Evolutionary conservation across 805 yeast species (phyloP), one percentile per base, ranked within the genome.

Genomic region (Metschnikowia cerradonensis): DNA sequence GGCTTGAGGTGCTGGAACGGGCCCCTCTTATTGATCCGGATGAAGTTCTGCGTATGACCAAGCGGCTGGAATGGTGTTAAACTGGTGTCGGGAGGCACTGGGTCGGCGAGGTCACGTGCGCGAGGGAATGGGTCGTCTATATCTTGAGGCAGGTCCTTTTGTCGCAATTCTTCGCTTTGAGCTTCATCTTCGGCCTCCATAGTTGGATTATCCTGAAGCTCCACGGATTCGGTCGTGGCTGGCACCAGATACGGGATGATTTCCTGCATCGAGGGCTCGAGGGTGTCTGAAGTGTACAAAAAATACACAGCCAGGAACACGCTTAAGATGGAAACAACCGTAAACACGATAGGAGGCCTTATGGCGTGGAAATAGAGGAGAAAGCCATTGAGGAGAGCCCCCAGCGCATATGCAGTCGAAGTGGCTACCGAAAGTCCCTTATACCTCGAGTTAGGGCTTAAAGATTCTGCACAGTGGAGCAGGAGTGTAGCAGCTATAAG

Each of bases 381-480:
- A 11, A 23, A 17, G 2, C 31, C 48, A 30, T 19, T 38, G 14
- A 45, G 31, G 13, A 45, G 31, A 6, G 48, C 48, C 2, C 17
- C 34, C 33, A 38, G 30, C 2, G 48, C 48, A 34, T 42, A 47
- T 7, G 55, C 52, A 13, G 55, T 45, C 8, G 51, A 53, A 19
- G 50, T 13, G 6, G 57, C 59, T 4, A 51, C 31, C 3, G 57
- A 48, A 6, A 51, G 47, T 4, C 59, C 57, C 31, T 43, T 44
- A 2, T 77, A 64, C 52, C 79, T 73, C 1, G 78, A 73, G 26
- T 64, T 63, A 1, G 63, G 62, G 0, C 80, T 79, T 40, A 81
- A 71, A 4, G 79, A 62, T 55, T 81, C 85, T 45, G 75, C 71
- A 4, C 79, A 70, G 57, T 78, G 80, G 19, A 80, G 60, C 79